Evolutionary conservation across 2,329 filamentous ascomycete species (phyloP).

Genomic region (Tolypocladium endophyticum): DNA sequence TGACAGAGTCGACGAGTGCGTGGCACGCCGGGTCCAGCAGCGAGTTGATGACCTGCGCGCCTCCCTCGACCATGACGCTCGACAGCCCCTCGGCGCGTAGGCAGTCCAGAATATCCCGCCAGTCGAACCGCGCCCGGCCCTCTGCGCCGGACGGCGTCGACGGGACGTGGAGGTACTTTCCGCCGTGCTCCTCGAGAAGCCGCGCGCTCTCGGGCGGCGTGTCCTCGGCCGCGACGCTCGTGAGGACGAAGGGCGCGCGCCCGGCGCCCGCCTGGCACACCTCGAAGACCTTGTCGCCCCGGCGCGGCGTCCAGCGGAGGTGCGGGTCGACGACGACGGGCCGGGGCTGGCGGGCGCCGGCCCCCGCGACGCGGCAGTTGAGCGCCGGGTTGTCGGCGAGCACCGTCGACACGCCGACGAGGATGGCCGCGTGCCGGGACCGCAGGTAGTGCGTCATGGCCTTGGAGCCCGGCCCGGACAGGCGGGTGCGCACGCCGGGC

Average conservation of each 20-base stretch:
- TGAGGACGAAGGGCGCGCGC: constrained; percentile 63
- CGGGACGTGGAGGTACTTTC: constrained; percentile 36
- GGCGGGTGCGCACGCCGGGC: constrained; percentile 67
- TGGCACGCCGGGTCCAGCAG: constrained; percentile 55
- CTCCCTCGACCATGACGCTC: constrained; percentile 90
- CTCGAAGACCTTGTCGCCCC: constrained; percentile 53
- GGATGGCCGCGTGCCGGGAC: constrained; percentile 70
- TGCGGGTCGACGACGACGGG: constrained; percentile 75
- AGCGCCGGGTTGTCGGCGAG: constrained; percentile 75
- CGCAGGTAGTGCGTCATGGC: constrained; percentile 90
- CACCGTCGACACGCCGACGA: constrained; percentile 77
- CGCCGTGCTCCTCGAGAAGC: constrained; percentile 38
- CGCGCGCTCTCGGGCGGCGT: constrained; percentile 31
- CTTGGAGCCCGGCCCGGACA: constrained; percentile 78
- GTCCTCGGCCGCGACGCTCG: constrained; percentile 30
- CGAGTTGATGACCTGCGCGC: constrained; percentile 71
- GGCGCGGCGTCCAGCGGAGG: constrained; percentile 57
- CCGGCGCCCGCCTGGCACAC: constrained; percentile 56
- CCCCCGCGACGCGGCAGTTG: constrained; percentile 64
- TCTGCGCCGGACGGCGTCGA: constrained; percentile 21
- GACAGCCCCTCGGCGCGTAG: constrained; percentile 50
- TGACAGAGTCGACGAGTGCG: constrained; percentile 61
- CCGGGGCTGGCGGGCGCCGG: constrained; percentile 54
- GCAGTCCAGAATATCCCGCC: constrained; percentile 51
- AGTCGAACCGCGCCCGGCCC: constrained; percentile 40